Evolutionary conservation across 208 protist genomes (phyloP), one percentile per base, ranked within the genome.

Genomic region (Crithidia sp.): DNA sequence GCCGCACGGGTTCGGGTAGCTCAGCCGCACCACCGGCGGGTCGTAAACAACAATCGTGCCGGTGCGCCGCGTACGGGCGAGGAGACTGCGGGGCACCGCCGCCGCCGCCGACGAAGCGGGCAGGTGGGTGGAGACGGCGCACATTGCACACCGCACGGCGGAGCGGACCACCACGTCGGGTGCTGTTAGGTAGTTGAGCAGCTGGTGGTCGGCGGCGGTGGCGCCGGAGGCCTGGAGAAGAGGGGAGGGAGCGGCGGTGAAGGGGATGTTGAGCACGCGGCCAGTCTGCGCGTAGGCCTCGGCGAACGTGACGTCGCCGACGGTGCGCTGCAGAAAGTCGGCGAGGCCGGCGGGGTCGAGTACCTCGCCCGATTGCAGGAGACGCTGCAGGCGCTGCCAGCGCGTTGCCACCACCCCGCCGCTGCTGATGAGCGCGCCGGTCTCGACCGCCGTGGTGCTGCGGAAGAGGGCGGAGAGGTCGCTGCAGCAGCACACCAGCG

Each of bases 301-400:
- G 52, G 77, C 59, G 76, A 97, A 96, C 8, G 91, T 96, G 5
- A 93, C 66, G 14, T 96, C 88, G 2, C 91, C 93, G 13, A 93
- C 69, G 53, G 74, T 85, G 37, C 72, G 62, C 44, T 81, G 76
- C 45, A 83, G 43, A 74, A 94, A 94, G 5, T 83, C 47, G 17
- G 81, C 66, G 47, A 96, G 76, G 12, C 81, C 62, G 49, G 53
- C 19, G 12, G 87, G 69, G 70, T 96, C 88, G 66, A 87, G 83
- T 36, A 94, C 76, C 54, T 87, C 71, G 39, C 87, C 88, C 28
- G 61, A 58, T 10, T 71, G 73, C 54, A 70, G 71, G 10, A 90
- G 76, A 5, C 84, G 82, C 40, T 62, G 63, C 56, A 58, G 70
- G 2, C 79, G 56, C 49, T 67, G 36, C 56, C 73, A 64, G 13